Evolutionary conservation across 148 eudicot species (phyloP).

Genomic region (Camellia lanceoleosa): DNA sequence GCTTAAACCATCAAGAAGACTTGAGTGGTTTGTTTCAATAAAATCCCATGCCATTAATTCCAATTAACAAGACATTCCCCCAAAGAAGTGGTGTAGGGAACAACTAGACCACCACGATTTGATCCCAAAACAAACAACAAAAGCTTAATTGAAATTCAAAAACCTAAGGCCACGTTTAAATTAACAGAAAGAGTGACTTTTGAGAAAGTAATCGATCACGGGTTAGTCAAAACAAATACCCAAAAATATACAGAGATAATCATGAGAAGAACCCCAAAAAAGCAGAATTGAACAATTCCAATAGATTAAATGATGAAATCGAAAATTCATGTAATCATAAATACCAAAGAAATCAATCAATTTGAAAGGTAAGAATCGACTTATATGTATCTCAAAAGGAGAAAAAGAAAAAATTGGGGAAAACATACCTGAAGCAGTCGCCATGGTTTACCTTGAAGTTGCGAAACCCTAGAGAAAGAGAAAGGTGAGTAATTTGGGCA

Average conservation of each 20-base stretch:
- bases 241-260: no score
- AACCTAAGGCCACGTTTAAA: no score
- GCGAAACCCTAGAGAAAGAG: constrained; percentile 8
- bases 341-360: not conserved
- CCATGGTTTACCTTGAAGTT: constrained; percentile 26
- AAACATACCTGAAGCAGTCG: constrained; percentile 39
- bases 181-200: no score
- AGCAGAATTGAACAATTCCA: not conserved
- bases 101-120: no score
- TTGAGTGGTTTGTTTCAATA: not conserved
- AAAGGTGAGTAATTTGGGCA: not conserved
- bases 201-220: no score
- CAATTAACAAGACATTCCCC: not conserved
- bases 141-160: no score
- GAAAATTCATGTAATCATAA: not conserved
- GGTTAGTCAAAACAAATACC: no score
- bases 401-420: not conserved
- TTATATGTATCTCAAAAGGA: no score
- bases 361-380: not conserved
- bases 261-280: not conserved
- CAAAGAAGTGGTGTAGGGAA: no score
- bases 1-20: not conserved
- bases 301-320: not conserved
- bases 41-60: not conserved
- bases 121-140: no score